Base-by-base conservation (phyloP, 768 basidiomycete genomes). In the Hysterangium stoloniferum region DNA sequence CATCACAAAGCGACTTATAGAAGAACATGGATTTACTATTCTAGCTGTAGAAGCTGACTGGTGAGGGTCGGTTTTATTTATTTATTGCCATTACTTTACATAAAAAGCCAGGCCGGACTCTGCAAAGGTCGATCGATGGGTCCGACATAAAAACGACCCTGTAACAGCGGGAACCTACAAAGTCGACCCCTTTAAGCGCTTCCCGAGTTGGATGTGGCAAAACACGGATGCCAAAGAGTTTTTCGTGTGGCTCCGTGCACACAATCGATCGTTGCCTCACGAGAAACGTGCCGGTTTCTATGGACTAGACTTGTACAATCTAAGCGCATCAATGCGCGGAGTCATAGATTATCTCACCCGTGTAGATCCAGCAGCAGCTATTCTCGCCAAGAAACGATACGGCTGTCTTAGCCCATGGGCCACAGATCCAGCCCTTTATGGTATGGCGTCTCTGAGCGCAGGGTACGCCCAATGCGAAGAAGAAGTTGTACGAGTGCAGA, bases 181-280 rank as follows among this genome's bases (percentile, higher is more conserved):
- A 45, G 38, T 28, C 45, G 53, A 40, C 36, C 31, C 37, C 48
- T 62, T 40, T 51, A 56, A 28, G 25, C 22, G 38, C 22, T 64
- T 62, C 50, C 62, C 62, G 17, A 62, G 58, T 17, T 65, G 62
- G 62, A 63, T 64, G 61, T 64, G 63, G 62, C 61, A 61, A 47
- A 65, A 64, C 48, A 56, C 59, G 36, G 58, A 61, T 40, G 61
- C 60, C 58, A 61, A 56, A 2, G 40, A 54, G 3, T 61, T 64
- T 52, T 53, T 64, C 28, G 56, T 57, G 13, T 60, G 52, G 29
- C 56, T 64, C 32, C 57, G 53, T 19, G 45, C 54, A 2, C 43
- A 59, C 54, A 62, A 64, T 44, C 54, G 55, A 6, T 17, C 36
- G 4, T 37, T 59, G 25, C 34, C 58, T 32, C 22, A 52, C 17